phyloP scores from a whole-genome alignment of 2,329 filamentous ascomycete genomes.

The Pestalotiopsis sp. region DNA sequence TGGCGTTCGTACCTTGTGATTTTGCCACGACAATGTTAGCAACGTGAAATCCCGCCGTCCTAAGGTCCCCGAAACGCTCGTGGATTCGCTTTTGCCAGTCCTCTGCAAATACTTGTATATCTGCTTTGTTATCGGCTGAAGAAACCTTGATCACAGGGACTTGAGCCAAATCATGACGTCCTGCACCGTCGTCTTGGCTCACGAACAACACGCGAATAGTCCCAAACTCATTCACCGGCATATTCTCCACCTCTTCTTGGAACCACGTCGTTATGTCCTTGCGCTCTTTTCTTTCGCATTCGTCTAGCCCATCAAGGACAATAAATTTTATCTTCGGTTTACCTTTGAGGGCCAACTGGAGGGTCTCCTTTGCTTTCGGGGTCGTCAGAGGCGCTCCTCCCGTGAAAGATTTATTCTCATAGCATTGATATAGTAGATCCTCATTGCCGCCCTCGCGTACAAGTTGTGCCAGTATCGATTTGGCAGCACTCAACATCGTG shows the following conservation, averaged over 20 bases:
- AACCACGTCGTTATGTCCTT: background rate
- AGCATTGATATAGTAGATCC: background rate
- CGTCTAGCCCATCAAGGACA: background rate
- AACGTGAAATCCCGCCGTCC: background rate
- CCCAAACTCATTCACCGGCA: background rate
- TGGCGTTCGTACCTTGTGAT: background rate
- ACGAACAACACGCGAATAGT: background rate
- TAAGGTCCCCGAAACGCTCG: background rate
- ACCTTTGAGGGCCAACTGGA: background rate
- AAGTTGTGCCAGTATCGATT: background rate
- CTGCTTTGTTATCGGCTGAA: background rate
- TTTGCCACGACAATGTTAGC: background rate
- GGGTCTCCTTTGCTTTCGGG: background rate
- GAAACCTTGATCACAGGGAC: background rate
- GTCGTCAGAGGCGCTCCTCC: background rate
- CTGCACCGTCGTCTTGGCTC: background rate
- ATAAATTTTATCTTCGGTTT: background rate
- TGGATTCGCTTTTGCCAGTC: background rate
- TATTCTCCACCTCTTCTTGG: background rate
- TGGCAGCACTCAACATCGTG: background rate
- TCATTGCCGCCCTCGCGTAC: background rate
- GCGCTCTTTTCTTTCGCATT: background rate
- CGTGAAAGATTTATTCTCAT: background rate
- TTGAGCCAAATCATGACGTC: background rate
- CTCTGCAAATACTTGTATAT: background rate